phyloP scores from a whole-genome alignment of 83 land plant species.

The Thuja plicata region DNA sequence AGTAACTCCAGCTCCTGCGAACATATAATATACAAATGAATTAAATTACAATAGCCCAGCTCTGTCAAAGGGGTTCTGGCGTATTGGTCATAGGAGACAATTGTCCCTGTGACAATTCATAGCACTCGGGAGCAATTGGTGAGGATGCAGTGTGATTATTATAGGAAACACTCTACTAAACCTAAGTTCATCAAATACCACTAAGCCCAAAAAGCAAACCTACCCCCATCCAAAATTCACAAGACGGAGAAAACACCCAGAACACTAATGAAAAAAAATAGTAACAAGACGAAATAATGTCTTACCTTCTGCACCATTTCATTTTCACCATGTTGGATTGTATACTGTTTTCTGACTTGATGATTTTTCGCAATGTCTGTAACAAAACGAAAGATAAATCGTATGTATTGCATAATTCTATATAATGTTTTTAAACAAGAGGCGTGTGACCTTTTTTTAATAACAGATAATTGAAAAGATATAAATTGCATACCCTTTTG shows the following conservation, averaged over 20 bases:
- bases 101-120: not conserved
- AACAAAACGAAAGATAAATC: not conserved
- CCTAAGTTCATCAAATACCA: too few relatives aligned
- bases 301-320: constrained; percentile 97
- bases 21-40: not conserved
- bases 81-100: not conserved
- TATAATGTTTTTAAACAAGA: not conserved
- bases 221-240: not conserved
- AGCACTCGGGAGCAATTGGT: not conserved
- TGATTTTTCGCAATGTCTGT: constrained; percentile 96
- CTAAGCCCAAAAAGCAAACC: too few relatives aligned
- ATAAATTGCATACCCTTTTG: constrained; percentile 73
- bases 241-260: not conserved
- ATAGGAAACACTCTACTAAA: not conserved
- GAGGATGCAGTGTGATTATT: not conserved
- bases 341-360: constrained; percentile 96
- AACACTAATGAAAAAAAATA: not conserved
- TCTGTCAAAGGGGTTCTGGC: not conserved
- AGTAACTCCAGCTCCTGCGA: constrained; percentile 86
- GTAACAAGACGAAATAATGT: not conserved
- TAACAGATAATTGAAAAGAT: not conserved
- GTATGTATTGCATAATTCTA: not conserved
- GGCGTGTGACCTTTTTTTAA: not conserved
- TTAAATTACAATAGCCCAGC: not conserved
- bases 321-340: constrained; percentile 98